A percentile compares a stretch with the other conserved stretches of the same genome.
Conservation (phyloP, 2,329 filamentous ascomycete species). For the Pseudogymnoascus sp. region DNA sequence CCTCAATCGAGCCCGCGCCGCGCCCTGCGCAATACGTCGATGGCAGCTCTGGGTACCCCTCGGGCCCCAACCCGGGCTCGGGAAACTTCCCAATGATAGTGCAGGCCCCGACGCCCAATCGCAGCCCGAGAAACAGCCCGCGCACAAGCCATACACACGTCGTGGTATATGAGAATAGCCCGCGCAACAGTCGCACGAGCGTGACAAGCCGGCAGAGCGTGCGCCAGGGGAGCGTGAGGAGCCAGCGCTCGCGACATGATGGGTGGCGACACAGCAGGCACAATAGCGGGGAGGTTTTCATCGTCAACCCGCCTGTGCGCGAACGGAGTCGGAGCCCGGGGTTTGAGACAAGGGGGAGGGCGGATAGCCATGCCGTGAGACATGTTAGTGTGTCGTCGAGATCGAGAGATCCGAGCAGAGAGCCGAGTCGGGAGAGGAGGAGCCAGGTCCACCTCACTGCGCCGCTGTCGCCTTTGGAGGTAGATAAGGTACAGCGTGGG, state of each 20-base stretch:
- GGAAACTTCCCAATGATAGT: conserved; percentile 5
- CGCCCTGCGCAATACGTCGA: neutral
- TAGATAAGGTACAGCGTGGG: neutral
- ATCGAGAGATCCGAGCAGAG: neutral
- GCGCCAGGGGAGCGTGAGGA: neutral
- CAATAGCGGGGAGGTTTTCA: neutral
- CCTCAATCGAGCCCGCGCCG: neutral
- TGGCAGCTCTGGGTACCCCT: neutral
- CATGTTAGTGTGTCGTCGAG: neutral
- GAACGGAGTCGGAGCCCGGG: neutral
- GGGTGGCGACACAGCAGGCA: neutral
- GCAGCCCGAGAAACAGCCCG: neutral
- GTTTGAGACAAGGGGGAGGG: neutral
- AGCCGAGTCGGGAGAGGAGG: conserved; percentile 7
- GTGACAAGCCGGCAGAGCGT: neutral
- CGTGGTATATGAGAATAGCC: neutral
- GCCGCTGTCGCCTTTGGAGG: neutral
- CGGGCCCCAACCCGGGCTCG: neutral
- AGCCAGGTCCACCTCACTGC: neutral
- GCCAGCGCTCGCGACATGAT: conserved; percentile 3
- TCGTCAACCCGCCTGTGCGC: conserved; percentile 2
- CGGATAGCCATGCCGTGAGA: conserved; percentile 1
- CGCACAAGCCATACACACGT: conserved; percentile 5
- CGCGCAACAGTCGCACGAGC: conserved; percentile 5
- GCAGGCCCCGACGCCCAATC: conserved; percentile 6